Evolutionary conservation across 2,329 filamentous ascomycete species (phyloP).

Genomic region (Chalara sp.): DNA sequence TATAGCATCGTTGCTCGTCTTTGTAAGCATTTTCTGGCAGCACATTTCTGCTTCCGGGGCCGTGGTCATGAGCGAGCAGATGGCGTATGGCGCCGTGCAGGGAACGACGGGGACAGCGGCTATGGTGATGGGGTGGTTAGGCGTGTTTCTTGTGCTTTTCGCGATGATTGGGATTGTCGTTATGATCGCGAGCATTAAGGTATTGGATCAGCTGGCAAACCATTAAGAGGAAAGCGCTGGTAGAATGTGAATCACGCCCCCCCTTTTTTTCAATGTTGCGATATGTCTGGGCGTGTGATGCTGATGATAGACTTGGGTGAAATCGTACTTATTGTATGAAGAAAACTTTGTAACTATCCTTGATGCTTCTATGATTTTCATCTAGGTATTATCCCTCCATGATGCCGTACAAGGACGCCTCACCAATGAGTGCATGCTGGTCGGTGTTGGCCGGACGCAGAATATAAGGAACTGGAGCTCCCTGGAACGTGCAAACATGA

Average conservation of each 20-base stretch:
- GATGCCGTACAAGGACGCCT: too few relatives aligned
- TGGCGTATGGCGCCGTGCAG: conserved; percentile 9
- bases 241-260: not conserved
- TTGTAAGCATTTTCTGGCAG: conserved; percentile 7
- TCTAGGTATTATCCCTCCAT: too few relatives aligned
- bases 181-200: conserved; percentile 6
- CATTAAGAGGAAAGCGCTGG: not conserved
- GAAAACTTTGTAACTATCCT: too few relatives aligned
- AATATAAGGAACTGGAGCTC: too few relatives aligned
- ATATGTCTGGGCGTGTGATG: too few relatives aligned
- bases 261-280: too few relatives aligned
- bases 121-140: conserved; percentile 9
- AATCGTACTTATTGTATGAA: too few relatives aligned
- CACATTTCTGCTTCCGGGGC: conserved; percentile 5
- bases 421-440: too few relatives aligned
- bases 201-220: not conserved
- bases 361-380: too few relatives aligned
- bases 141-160: conserved; percentile 2
- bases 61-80: conserved; percentile 3
- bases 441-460: too few relatives aligned
- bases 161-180: not conserved
- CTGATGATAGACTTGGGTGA: too few relatives aligned
- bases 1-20: conserved; percentile 7
- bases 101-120: conserved; percentile 3
- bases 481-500: too few relatives aligned